These are phyloP conservation scores for Citrus trifoliata DNA, from an alignment of 345 rosid species.

Conservation along the genomic window DNA sequence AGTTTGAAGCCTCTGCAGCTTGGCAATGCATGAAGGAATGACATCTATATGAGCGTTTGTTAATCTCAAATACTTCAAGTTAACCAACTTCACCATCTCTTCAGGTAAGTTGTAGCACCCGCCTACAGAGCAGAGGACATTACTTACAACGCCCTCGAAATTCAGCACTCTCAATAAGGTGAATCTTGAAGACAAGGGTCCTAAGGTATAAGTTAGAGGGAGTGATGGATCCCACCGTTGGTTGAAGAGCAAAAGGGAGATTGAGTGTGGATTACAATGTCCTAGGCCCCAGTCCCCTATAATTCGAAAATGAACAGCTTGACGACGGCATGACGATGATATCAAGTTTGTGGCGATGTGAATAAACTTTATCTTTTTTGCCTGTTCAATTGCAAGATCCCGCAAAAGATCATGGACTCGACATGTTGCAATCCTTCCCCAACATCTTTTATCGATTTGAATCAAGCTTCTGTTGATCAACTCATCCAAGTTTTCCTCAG, in stretches of 20 bases:
- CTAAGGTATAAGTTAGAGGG: background rate
- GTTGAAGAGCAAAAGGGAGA: background rate
- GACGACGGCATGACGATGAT: background rate
- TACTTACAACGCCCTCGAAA: background rate
- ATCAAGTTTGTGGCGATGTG: background rate
- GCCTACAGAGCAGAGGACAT: background rate
- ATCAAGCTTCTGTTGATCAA: background rate
- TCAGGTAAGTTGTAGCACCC: background rate
- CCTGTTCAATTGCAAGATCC: background rate
- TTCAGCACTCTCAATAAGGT: background rate
- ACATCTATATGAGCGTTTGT: background rate
- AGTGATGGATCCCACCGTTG: background rate
- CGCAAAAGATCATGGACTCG: slow-evolving; percentile 1
- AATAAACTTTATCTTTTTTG: background rate
- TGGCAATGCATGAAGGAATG: background rate
- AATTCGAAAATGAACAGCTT: background rate
- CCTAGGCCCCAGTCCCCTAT: background rate
- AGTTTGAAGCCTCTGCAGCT: background rate
- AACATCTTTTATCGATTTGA: background rate
- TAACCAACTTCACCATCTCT: background rate
- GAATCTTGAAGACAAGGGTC: background rate
- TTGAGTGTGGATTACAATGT: background rate
- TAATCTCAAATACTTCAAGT: background rate
- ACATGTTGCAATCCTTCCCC: background rate
- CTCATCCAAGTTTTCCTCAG: background rate